Conservation (phyloP, 345 rosid genomes). For the Raphanus raphanistrum region DNA sequence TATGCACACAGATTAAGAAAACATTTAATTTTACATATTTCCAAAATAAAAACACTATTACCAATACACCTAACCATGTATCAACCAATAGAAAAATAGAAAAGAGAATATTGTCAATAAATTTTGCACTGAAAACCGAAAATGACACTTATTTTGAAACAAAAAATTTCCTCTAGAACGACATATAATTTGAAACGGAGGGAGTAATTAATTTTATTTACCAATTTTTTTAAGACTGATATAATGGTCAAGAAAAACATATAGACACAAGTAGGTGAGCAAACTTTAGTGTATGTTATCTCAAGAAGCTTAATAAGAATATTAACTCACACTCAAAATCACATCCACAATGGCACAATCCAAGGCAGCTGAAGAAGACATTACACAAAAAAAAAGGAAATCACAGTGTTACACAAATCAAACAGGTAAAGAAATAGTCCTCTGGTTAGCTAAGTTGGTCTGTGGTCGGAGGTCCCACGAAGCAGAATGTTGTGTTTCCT, state of each 20-base stretch:
- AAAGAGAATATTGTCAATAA: too few relatives aligned
- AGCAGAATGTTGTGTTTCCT: constrained; percentile 62
- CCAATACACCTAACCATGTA: too few relatives aligned
- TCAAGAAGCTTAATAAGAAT: constrained; percentile 22
- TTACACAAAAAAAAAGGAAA: constrained; percentile 5
- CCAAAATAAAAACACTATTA: too few relatives aligned
- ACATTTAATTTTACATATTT: too few relatives aligned
- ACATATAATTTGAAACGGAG: too few relatives aligned
- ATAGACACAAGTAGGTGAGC: constrained; percentile 8
- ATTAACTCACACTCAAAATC: constrained; percentile 13
- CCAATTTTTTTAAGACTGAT: neutral
- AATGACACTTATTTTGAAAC: too few relatives aligned
- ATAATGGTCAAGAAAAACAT: neutral
- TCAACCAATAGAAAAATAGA: too few relatives aligned
- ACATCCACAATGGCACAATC: constrained; percentile 25
- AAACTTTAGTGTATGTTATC: constrained; percentile 19
- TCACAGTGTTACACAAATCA: constrained; percentile 5
- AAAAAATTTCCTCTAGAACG: too few relatives aligned
- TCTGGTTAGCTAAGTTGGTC: constrained; percentile 54
- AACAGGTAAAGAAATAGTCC: constrained; percentile 57
- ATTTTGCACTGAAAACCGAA: too few relatives aligned
- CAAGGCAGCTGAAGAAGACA: constrained; percentile 23
- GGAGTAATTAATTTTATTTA: neutral
- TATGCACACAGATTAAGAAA: too few relatives aligned
- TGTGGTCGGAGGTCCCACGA: constrained; percentile 89